Evolutionary conservation across 495 filamentous ascomycete genomes (phyloP).

Genomic region (Penicillium malachiteum): DNA sequence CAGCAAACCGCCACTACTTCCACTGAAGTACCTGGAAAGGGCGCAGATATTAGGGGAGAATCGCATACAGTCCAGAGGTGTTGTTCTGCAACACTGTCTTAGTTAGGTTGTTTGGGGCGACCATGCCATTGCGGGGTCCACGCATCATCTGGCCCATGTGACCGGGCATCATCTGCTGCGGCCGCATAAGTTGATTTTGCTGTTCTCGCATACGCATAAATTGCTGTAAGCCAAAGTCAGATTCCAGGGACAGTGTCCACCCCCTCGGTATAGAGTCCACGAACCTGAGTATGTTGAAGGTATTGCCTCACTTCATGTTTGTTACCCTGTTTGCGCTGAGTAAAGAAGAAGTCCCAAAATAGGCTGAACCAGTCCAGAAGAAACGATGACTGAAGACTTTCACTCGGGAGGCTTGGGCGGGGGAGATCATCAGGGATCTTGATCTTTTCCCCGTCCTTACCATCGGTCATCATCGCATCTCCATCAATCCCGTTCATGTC

Average conservation of each 20-base stretch:
- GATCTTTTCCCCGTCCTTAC: conserved; percentile 69
- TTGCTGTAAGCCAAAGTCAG: conserved; percentile 32
- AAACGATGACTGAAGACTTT: conserved; percentile 70
- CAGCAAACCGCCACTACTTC: neutral
- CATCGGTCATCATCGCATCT: conserved; percentile 78
- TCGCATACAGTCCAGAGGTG: conserved; percentile 41
- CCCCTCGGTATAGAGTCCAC: conserved; percentile 15
- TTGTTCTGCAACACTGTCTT: conserved; percentile 79
- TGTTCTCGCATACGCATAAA: conserved; percentile 49
- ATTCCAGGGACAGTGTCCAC: conserved; percentile 5
- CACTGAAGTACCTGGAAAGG: neutral
- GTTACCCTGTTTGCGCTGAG: conserved; percentile 64
- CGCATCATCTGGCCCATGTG: conserved; percentile 58
- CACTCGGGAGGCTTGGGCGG: conserved; percentile 61
- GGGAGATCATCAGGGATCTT: conserved; percentile 81
- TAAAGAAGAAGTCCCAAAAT: conserved; percentile 93
- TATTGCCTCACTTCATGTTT: conserved; percentile 62
- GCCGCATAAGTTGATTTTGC: conserved; percentile 65
- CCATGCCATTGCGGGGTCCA: conserved; percentile 42
- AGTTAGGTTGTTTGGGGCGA: conserved; percentile 52
- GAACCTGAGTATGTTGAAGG: conserved; percentile 78
- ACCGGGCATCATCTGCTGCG: conserved; percentile 70
- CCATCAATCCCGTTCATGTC: conserved; percentile 76
- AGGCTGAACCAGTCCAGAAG: conserved; percentile 93
- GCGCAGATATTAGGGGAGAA: neutral